phyloP scores from a whole-genome alignment of 2,329 filamentous ascomycete genomes.

The Trichophyton benhamiae region DNA sequence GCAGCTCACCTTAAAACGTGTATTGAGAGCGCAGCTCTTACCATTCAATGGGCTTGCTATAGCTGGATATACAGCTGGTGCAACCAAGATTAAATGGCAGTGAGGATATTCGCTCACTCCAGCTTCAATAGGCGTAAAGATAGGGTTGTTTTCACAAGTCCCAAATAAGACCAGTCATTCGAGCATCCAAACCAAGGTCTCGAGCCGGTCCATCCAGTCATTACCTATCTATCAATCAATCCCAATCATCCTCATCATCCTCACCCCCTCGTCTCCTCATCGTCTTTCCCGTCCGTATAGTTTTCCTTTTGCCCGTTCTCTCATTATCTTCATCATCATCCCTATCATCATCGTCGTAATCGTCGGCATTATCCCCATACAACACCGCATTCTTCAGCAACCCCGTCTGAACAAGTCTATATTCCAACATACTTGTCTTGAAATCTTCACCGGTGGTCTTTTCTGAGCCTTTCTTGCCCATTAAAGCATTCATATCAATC shows the following conservation, averaged over 20 bases:
- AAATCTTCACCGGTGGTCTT: slow-evolving; percentile 30
- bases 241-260: slow-evolving; percentile 37
- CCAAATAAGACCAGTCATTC: not conserved
- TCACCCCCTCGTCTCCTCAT: slow-evolving; percentile 12
- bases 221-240: slow-evolving; percentile 21
- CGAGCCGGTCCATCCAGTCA: not conserved
- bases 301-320: slow-evolving; percentile 15
- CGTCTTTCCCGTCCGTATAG: slow-evolving; percentile 23
- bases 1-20: no score
- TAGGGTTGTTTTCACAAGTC: not conserved
- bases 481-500: not conserved
- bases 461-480: slow-evolving; percentile 17
- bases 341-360: slow-evolving; percentile 16
- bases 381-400: slow-evolving; percentile 27
- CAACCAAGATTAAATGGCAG: no score
- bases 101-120: no score
- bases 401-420: slow-evolving; percentile 28
- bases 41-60: no score
- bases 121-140: not conserved
- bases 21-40: no score
- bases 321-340: slow-evolving; percentile 16
- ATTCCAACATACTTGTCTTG: slow-evolving; percentile 31
- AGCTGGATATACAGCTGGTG: no score
- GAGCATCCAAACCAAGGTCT: not conserved
- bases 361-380: slow-evolving; percentile 18